Base-by-base conservation (phyloP, 1,139 yeast species). In the Hansenula sp. region DNA sequence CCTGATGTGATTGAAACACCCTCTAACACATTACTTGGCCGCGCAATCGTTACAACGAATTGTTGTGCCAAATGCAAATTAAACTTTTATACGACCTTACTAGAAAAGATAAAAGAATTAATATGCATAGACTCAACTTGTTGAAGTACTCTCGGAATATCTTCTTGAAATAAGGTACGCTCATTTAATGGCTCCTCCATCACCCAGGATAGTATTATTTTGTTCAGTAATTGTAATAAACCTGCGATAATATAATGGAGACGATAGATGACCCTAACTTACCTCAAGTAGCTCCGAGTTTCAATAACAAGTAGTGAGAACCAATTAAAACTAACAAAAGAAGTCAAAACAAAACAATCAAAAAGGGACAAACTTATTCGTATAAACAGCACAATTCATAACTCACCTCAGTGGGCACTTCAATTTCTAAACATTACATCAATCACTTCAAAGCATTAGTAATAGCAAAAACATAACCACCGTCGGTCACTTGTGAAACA, bases 401-500 rank as follows among this genome's bases (percentile, higher is more conserved):
- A 9, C 25, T 6, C 25, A 21, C 8, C 25, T 5, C 25, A 5
- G 25, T 5, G 25, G 25, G 9, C 25, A 5, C 9, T 21, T 21
- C 25, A 5, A 9, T 6, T 21, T 21, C 25, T 9, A 21, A 15
- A 32, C 9, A 3, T 11, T 18, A 13, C 7, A 18, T 3, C n/a
- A 17, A 33, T 19, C 3, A 13, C 10, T 21, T n/a, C 29, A 9
- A 3, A 7, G 3, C 28, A 11, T 8, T n/a, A 3, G 10, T 25
- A 16, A 15, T 13, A 15, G 19, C 13, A 3, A 2, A 6, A 33
- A 18, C 9, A 15, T 17, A 12, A 31, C 53, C 55, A 31, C 50
- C 52, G 41, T 52, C 52, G 17, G 44, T 11, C 7, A 10, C 17
- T 13, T 13, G 15, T 8, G 7, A 5, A 13, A 52, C 55, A 11